Percentiles rank a stretch among this genome's conserved stretches.
Conservation (phyloP, 1,284 basidiomycete genomes). For the Heliocybe sulcata region DNA sequence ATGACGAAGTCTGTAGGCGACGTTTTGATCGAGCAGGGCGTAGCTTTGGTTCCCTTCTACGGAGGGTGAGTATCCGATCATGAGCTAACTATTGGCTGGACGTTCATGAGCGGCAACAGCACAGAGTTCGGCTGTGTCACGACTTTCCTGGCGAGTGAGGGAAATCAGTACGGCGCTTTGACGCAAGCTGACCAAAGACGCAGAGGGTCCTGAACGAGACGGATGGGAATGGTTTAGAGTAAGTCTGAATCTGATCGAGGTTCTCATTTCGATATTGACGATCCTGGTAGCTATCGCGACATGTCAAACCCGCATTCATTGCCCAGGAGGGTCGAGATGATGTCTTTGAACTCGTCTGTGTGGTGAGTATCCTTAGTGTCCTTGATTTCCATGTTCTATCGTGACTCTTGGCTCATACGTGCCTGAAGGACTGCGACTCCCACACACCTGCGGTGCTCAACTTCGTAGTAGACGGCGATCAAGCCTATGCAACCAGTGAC, state of each 20-base stretch:
- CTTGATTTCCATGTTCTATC: neutral
- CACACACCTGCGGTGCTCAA: constrained; percentile 20
- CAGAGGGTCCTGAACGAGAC: neutral
- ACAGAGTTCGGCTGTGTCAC: constrained; percentile 17
- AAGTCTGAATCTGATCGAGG: neutral
- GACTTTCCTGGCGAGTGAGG: constrained; percentile 14
- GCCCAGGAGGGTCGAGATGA: constrained; percentile 17
- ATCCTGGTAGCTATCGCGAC: constrained; percentile 6
- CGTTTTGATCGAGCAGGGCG: constrained; percentile 13
- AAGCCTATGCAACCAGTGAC: constrained; percentile 32
- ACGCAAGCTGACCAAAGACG: constrained; percentile 5
- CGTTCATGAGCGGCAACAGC: constrained; percentile 9
- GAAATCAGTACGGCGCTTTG: neutral
- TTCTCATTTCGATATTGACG: neutral
- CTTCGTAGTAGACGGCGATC: constrained; percentile 15
- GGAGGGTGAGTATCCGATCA: constrained; percentile 15
- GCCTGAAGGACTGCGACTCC: constrained; percentile 4
- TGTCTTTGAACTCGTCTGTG: constrained; percentile 15
- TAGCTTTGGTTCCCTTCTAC: constrained; percentile 19
- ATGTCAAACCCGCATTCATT: constrained; percentile 10
- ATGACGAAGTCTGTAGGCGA: constrained; percentile 21
- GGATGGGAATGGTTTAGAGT: neutral
- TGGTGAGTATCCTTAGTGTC: constrained; percentile 10
- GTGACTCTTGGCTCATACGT: neutral
- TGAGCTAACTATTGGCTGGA: neutral